A percentile compares a stretch with the other conserved stretches of the same genome.
phyloP scores from a whole-genome alignment of 495 filamentous ascomycete species.

The Astrocystis sublimbata region DNA sequence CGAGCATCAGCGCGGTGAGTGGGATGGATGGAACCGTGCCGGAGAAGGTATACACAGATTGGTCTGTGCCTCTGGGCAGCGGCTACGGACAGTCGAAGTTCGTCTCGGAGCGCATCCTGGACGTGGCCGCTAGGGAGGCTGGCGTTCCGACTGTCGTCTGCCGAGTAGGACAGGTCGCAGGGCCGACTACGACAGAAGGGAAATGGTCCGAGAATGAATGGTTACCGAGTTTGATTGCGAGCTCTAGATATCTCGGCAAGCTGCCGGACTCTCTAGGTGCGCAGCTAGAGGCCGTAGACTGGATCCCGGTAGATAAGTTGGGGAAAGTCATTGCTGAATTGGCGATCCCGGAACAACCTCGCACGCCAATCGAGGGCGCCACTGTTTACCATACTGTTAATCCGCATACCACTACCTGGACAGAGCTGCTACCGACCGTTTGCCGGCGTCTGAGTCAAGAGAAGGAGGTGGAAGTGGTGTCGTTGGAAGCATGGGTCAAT shows the following conservation, averaged over 20 bases:
- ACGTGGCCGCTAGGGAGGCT: slow-evolving; percentile 32
- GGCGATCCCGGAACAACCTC: slow-evolving; percentile 18
- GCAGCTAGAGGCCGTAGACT: slow-evolving; percentile 46
- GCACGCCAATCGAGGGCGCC: not conserved
- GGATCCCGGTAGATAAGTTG: slow-evolving; percentile 51
- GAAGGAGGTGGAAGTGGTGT: slow-evolving; percentile 29
- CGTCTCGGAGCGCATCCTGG: slow-evolving; percentile 49
- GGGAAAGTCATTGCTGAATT: slow-evolving; percentile 36
- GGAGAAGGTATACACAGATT: slow-evolving; percentile 41
- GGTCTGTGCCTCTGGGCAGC: slow-evolving; percentile 26
- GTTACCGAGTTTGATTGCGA: slow-evolving; percentile 52
- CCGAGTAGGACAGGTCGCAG: slow-evolving; percentile 57
- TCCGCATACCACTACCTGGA: slow-evolving; percentile 38
- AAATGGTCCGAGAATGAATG: slow-evolving; percentile 58
- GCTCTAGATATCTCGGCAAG: slow-evolving; percentile 37
- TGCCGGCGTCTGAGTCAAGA: slow-evolving; percentile 24
- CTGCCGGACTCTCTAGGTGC: slow-evolving; percentile 41
- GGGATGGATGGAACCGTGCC: slow-evolving; percentile 33
- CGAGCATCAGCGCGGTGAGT: slow-evolving; percentile 38
- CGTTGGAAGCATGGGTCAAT: slow-evolving; percentile 38
- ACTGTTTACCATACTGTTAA: slow-evolving; percentile 46
- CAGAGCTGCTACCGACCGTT: slow-evolving; percentile 29
- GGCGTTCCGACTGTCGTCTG: slow-evolving; percentile 41
- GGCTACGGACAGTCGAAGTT: slow-evolving; percentile 60
- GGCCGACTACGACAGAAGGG: slow-evolving; percentile 41